These are phyloP conservation scores for Xerocomus nothofagi DNA, from an alignment of 1,284 basidiomycete genomes.

Conservation along the genomic window DNA sequence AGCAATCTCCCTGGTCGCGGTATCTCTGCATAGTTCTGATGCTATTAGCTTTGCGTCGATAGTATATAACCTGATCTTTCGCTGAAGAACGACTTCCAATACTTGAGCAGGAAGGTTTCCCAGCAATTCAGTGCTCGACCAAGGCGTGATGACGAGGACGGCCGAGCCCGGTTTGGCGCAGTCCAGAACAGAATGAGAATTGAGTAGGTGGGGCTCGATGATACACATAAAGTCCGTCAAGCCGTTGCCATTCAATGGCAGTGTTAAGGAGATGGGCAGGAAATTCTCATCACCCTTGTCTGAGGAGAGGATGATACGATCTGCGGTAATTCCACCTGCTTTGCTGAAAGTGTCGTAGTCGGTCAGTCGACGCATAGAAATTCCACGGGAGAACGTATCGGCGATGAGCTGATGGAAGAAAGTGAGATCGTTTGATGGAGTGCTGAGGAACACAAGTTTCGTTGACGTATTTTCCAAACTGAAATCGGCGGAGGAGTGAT, in stretches of 20 bases:
- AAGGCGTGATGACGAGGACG: slow-evolving; percentile 62
- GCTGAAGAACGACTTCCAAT: slow-evolving; percentile 43
- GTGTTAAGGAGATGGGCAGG: slow-evolving; percentile 48
- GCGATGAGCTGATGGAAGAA: slow-evolving; percentile 56
- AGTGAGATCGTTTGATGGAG: slow-evolving; percentile 53
- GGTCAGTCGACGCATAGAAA: slow-evolving; percentile 59
- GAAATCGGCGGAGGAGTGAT: slow-evolving; percentile 24
- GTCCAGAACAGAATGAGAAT: slow-evolving; percentile 61
- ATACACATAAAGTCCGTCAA: slow-evolving; percentile 67
- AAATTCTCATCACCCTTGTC: slow-evolving; percentile 37
- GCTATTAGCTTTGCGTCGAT: slow-evolving; percentile 54
- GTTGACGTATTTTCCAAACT: slow-evolving; percentile 28
- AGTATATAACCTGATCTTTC: slow-evolving; percentile 56
- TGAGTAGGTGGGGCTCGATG: slow-evolving; percentile 66
- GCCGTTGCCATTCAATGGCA: slow-evolving; percentile 56
- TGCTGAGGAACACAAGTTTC: slow-evolving; percentile 64
- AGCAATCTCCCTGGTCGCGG: slow-evolving; percentile 40
- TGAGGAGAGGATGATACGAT: slow-evolving; percentile 60
- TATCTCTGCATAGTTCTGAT: slow-evolving; percentile 34
- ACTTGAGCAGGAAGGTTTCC: slow-evolving; percentile 51
- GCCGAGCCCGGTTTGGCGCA: slow-evolving; percentile 57
- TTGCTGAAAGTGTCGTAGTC: slow-evolving; percentile 71
- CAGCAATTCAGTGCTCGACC: slow-evolving; percentile 60
- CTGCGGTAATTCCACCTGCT: slow-evolving; percentile 62
- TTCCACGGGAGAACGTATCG: slow-evolving; percentile 56